phyloP scores from a whole-genome alignment of 2,329 filamentous ascomycete genomes.

The Pseudogymnoascus sp. region DNA sequence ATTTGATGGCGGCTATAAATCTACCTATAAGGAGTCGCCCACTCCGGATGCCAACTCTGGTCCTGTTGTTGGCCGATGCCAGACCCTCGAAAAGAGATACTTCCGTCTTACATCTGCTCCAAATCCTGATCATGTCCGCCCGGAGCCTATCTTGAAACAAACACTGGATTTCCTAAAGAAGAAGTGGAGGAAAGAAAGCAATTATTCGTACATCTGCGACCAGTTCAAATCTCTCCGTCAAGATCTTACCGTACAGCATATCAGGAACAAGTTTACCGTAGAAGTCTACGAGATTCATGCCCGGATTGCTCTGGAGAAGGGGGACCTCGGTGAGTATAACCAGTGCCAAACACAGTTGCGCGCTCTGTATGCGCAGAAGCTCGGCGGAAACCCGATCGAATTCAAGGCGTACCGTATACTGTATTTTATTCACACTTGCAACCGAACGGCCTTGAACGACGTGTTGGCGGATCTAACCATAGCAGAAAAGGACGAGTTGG shows the following conservation, averaged over 20 bases:
- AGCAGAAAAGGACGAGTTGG: conserved; percentile 80
- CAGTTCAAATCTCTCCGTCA: conserved; percentile 98
- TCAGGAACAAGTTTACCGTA: conserved; percentile 94
- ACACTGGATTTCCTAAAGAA: conserved; percentile 83
- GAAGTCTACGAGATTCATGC: conserved; percentile 96
- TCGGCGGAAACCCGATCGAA: conserved; percentile 85
- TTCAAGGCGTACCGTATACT: conserved; percentile 99
- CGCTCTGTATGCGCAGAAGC: conserved; percentile 76
- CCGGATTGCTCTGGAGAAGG: conserved; percentile 93
- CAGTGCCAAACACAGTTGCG: conserved; percentile 98
- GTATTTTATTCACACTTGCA: conserved; percentile 98
- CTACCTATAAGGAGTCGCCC: conserved; percentile 44
- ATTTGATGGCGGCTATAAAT: conserved; percentile 63
- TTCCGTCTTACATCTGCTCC: conserved; percentile 88
- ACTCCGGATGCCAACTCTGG: conserved; percentile 51
- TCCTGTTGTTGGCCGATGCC: conserved; percentile 79
- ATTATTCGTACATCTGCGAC: conserved; percentile 97
- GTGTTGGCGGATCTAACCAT: conserved; percentile 96
- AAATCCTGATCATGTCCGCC: conserved; percentile 80
- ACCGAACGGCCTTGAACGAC: conserved; percentile 96
- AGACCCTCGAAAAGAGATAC: conserved; percentile 84
- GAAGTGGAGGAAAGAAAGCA: conserved; percentile 89
- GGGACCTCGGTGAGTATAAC: conserved; percentile 99
- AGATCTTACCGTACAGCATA: conserved; percentile 94
- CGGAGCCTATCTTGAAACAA: conserved; percentile 69